These are phyloP conservation scores for Aspergillus heteromorphus DNA, from an alignment of 495 filamentous ascomycete species.

Conservation along the genomic window DNA sequence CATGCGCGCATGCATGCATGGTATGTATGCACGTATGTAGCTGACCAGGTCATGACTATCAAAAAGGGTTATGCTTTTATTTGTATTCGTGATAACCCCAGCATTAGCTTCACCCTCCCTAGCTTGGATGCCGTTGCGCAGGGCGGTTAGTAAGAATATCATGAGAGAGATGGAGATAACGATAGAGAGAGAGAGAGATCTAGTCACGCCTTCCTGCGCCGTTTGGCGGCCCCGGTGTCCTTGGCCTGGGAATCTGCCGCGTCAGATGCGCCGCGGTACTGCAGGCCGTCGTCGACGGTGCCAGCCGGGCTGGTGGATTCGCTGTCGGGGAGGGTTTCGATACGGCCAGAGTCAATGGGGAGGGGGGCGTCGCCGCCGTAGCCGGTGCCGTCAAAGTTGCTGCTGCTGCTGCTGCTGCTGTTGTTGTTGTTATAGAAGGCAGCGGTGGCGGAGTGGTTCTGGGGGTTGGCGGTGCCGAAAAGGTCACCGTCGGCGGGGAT, in stretches of 20 bases:
- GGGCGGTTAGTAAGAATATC: neutral
- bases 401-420: slow-evolving; percentile 20
- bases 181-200: slow-evolving; percentile 3
- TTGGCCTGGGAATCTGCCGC: slow-evolving; percentile 12
- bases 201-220: slow-evolving; percentile 36
- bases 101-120: neutral
- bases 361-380: slow-evolving; percentile 18
- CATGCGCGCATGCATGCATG: too few species aligned
- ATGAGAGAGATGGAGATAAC: neutral
- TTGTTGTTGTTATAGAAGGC: slow-evolving; percentile 29
- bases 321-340: slow-evolving; percentile 45
- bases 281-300: slow-evolving; percentile 25
- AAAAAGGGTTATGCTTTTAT: neutral
- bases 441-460: slow-evolving; percentile 16
- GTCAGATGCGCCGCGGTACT: slow-evolving; percentile 9
- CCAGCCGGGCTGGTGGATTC: slow-evolving; percentile 42
- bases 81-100: neutral
- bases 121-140: too few species aligned
- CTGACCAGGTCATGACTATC: too few species aligned
- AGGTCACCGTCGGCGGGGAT: slow-evolving; percentile 35
- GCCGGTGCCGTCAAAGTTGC: slow-evolving; percentile 27
- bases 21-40: too few species aligned
- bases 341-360: slow-evolving; percentile 22
- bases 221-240: slow-evolving; percentile 28
- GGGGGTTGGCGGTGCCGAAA: slow-evolving; percentile 27